phyloP scores from a whole-genome alignment of 2,329 filamentous ascomycete species.

The Diaporthe ampelina region DNA sequence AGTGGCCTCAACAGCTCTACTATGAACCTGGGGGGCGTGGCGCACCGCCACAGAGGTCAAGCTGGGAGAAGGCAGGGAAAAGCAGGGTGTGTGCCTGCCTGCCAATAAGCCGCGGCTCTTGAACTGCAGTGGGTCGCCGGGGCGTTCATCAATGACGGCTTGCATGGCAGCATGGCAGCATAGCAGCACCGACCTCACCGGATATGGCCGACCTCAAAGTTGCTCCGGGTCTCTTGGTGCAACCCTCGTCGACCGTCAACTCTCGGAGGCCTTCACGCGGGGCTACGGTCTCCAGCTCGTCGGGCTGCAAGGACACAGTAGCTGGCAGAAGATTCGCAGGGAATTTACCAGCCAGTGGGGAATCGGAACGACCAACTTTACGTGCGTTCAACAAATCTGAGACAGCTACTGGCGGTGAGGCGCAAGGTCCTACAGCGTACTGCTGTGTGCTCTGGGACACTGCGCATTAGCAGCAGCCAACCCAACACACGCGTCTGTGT shows the following conservation, averaged over 20 bases:
- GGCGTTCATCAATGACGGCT: slow-evolving; percentile 4
- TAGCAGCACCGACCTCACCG: neutral
- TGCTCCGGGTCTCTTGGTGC: neutral
- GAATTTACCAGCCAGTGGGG: neutral
- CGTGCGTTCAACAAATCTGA: slow-evolving; percentile 27
- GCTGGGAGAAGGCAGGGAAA: neutral
- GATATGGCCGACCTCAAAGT: neutral
- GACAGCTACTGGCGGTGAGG: slow-evolving; percentile 21
- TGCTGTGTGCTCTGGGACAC: neutral
- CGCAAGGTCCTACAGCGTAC: neutral
- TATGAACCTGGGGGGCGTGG: neutral
- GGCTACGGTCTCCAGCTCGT: neutral
- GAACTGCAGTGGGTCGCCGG: neutral
- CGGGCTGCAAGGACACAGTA: neutral
- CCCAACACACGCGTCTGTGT: slow-evolving; percentile 12
- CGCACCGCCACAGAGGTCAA: slow-evolving; percentile 24
- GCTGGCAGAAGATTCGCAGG: neutral
- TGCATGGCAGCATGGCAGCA: neutral
- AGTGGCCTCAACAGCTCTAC: neutral
- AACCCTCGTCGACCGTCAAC: neutral
- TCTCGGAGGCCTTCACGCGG: neutral
- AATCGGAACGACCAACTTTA: neutral
- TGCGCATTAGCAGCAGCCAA: slow-evolving; percentile 2
- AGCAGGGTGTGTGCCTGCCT: slow-evolving; percentile 7
- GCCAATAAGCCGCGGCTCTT: neutral